Evolutionary conservation across 805 yeast genomes (phyloP).

Genomic region (Pichia eremophila): DNA sequence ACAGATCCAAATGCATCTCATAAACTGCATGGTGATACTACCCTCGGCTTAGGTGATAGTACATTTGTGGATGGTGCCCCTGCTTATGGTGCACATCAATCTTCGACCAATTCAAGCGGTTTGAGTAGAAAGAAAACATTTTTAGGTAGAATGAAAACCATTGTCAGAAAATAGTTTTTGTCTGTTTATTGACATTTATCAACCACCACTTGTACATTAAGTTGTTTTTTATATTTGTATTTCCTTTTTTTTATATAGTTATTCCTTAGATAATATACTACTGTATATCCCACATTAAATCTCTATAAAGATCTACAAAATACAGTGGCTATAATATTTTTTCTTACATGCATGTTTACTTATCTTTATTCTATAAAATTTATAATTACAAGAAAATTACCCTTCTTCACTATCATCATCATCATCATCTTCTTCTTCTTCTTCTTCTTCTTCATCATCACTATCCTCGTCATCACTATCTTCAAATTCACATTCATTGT

Average conservation of each 20-base stretch:
- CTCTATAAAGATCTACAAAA: too few species aligned
- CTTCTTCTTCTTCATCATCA: not conserved
- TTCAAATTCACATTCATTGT: slow-evolving; percentile 4
- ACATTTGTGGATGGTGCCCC: slow-evolving; percentile 76
- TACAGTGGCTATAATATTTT: too few species aligned
- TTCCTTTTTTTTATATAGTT: not conserved
- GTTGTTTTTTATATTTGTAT: not conserved
- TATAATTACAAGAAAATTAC: not conserved
- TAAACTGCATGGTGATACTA: slow-evolving; percentile 76
- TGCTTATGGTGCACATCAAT: slow-evolving; percentile 34
- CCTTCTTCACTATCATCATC: not conserved
- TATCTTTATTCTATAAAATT: too few species aligned
- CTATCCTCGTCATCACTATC: slow-evolving; percentile 5
- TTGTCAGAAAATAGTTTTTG: slow-evolving; percentile 24
- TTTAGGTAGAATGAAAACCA: slow-evolving; percentile 78
- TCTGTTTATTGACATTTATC: not conserved
- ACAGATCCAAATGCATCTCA: slow-evolving; percentile 52
- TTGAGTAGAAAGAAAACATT: slow-evolving; percentile 75
- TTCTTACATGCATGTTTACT: too few species aligned
- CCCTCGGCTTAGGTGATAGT: slow-evolving; percentile 84
- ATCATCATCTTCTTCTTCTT: not conserved
- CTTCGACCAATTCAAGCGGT: slow-evolving; percentile 34
- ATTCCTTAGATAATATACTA: too few species aligned
- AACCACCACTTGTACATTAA: not conserved
- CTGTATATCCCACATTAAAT: too few species aligned